These are phyloP conservation scores for Usnea hakonensis DNA, from an alignment of 495 filamentous ascomycete species.

Conservation along the genomic window DNA sequence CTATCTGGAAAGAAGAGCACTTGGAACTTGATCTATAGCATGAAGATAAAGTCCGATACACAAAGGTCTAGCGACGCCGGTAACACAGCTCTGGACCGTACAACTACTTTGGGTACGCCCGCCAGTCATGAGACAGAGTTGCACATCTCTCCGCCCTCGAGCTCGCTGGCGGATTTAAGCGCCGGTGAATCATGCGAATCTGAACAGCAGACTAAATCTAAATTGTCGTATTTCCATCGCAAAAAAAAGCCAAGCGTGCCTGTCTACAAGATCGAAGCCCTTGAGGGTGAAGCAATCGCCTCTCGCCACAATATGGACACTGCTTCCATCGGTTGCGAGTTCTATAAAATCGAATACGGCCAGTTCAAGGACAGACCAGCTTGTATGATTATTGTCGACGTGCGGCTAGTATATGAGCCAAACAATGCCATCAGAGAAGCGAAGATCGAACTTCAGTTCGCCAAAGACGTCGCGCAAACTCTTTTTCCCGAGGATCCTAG, in stretches of 20 bases:
- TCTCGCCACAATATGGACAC: background rate
- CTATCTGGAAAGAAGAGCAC: background rate
- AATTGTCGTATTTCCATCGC: background rate
- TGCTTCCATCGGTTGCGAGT: constrained; percentile 1
- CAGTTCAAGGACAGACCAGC: constrained; percentile 3
- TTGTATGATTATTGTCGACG: background rate
- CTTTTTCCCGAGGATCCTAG: background rate
- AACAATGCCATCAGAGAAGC: background rate
- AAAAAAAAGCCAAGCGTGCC: background rate
- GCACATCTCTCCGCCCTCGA: background rate
- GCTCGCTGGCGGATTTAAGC: background rate
- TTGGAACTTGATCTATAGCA: background rate
- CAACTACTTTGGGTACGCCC: background rate
- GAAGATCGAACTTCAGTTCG: background rate
- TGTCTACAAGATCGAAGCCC: background rate
- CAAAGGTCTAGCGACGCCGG: background rate
- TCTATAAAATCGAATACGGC: constrained; percentile 5
- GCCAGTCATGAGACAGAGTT: background rate
- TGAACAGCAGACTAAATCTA: background rate
- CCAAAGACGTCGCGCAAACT: background rate
- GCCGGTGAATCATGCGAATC: background rate
- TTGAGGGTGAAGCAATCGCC: background rate
- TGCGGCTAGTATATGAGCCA: background rate
- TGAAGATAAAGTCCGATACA: background rate
- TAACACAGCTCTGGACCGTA: background rate